Evolutionary conservation across 1,284 basidiomycete species (phyloP), one percentile per base, ranked within the genome.

Genomic region (Ganoderma leucocontextum): DNA sequence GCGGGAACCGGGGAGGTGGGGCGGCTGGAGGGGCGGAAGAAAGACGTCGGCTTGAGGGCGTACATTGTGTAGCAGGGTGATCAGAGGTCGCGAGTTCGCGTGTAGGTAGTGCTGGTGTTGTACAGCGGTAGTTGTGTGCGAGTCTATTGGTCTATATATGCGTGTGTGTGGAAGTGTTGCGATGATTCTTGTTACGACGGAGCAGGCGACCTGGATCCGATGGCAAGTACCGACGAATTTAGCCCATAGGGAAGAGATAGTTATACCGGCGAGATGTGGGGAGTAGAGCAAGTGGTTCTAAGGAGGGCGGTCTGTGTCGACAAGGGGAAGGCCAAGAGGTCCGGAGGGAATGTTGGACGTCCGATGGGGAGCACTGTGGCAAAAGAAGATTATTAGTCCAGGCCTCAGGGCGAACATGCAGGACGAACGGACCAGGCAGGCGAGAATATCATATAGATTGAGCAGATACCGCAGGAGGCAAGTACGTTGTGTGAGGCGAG

Each of bases 281-380:
- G 22, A 10, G 57, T 62, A 63, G 44, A 52, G 62, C 67, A 63
- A 65, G 68, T 62, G 77, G 79, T 78, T 80, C 86, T 90, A 93
- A 87, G 92, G 92, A 78, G 92, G 92, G 73, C 89, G 84, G 85
- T 94, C 91, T 70, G 86, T 88, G 86, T 88, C 88, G 78, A 90
- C 81, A 74, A 89, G 84, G 78, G 82, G 79, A 82, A 82, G 84
- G 71, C 80, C 86, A 83, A 88, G 85, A 74, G 89, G 91, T 78
- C 83, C 85, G 80, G 89, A 86, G 83, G 85, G 85, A 86, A 88
- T 84, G 80, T 80, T 85, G 85, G 83, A 83, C 78, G 84, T 85
- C 78, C 71, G 75, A 68, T 84, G 84, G 78, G 82, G 67, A 71
- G 70, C 61, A 64, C 70, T 70, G 64, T 25, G 47, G 49, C 47